phyloP scores from a whole-genome alignment of 2,329 filamentous ascomycete species.

The Verticillium dahliae region DNA sequence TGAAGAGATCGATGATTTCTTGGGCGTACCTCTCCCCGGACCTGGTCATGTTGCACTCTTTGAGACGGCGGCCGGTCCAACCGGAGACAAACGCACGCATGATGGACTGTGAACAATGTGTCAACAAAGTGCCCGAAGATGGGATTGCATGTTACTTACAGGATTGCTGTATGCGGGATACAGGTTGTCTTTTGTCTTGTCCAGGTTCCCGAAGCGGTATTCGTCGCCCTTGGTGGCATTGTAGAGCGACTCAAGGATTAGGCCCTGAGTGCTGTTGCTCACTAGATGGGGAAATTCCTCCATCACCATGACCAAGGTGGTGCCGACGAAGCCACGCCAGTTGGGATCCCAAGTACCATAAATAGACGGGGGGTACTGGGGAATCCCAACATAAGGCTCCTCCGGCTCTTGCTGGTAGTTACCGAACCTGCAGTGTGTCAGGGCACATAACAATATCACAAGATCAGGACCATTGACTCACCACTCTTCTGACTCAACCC shows the following conservation, averaged over 20 bases:
- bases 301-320: constrained; percentile 48
- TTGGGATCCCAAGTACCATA: constrained; percentile 58
- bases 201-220: constrained; percentile 54
- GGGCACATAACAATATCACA: constrained; percentile 9
- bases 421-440: constrained; percentile 27
- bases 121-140: neutral
- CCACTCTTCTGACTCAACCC: constrained; percentile 46
- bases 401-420: constrained; percentile 49
- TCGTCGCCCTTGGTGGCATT: constrained; percentile 52
- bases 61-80: constrained; percentile 48
- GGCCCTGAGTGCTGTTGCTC: constrained; percentile 22
- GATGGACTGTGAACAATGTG: constrained; percentile 25
- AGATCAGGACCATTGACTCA: constrained; percentile 20
- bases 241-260: constrained; percentile 46
- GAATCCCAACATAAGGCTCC: constrained; percentile 48
- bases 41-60: constrained; percentile 51
- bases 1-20: constrained; percentile 50
- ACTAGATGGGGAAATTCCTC: constrained; percentile 50
- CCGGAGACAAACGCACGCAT: constrained; percentile 57
- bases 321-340: constrained; percentile 58
- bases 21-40: constrained; percentile 50
- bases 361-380: constrained; percentile 41
- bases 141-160: constrained; percentile 14
- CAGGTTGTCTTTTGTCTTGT: constrained; percentile 53
- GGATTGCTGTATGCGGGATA: constrained; percentile 58